Evolutionary conservation across 176 grass and related monocot genomes (phyloP).

Genomic region (Eleusine indica): DNA sequence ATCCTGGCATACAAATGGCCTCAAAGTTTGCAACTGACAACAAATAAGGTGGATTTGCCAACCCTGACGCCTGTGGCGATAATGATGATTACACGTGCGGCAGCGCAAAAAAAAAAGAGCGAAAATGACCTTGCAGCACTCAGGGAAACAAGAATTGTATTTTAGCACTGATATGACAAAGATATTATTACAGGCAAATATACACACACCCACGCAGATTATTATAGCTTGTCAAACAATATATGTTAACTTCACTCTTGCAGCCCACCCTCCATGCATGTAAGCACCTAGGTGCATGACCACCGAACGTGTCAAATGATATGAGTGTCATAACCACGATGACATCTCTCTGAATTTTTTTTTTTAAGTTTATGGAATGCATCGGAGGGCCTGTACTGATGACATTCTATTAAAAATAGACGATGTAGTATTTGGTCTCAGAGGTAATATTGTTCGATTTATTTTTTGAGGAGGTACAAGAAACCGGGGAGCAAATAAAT

Average conservation of each 20-base stretch:
- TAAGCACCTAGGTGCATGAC: not conserved
- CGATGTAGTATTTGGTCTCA: not conserved
- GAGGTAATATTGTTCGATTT: not conserved
- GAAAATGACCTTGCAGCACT: constrained; percentile 42
- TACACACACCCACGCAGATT: not conserved
- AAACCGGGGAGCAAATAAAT: not conserved
- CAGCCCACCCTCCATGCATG: not conserved
- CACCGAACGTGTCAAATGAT: not conserved
- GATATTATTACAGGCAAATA: not conserved
- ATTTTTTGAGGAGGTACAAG: not conserved
- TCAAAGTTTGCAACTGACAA: not conserved
- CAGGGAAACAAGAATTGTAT: constrained; percentile 7
- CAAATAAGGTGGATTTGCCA: constrained; percentile 18
- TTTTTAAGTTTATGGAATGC: too few species aligned
- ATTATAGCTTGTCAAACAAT: not conserved
- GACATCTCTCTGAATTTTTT: too few species aligned
- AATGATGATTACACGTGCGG: constrained; percentile 47
- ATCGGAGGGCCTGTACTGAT: too few species aligned
- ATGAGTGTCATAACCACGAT: not conserved
- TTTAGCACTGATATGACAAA: not conserved
- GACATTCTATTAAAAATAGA: too few species aligned
- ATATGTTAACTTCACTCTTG: too few species aligned
- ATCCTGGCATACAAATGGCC: not conserved
- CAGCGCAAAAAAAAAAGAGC: constrained; percentile 12
- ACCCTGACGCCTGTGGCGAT: constrained; percentile 23